Evolutionary conservation across 1,139 yeast species (phyloP).

Genomic region (Yamadazyma blattariae): DNA sequence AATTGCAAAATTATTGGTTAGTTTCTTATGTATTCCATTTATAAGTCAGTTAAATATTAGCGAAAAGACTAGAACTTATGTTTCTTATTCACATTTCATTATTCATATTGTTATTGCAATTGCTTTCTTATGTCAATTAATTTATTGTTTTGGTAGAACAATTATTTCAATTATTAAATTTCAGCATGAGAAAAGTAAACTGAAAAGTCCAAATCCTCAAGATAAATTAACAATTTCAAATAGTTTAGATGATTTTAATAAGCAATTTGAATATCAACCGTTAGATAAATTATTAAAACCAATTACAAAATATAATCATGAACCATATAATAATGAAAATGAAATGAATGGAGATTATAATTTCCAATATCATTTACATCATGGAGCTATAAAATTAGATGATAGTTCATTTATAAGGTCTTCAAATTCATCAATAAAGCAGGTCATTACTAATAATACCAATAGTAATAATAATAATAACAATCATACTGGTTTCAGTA

Average conservation of each 20-base stretch:
- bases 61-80: slow-evolving; percentile 35
- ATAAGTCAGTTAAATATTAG: slow-evolving; percentile 27
- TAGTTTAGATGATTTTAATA: slow-evolving; percentile 23
- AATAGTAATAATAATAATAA: not conserved
- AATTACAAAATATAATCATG: slow-evolving; percentile 3
- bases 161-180: slow-evolving; percentile 21
- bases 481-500: not conserved
- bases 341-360: not conserved
- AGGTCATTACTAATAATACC: not conserved
- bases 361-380: not conserved
- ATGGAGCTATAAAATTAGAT: not conserved
- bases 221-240: slow-evolving; percentile 8
- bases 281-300: slow-evolving; percentile 12
- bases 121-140: slow-evolving; percentile 32
- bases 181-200: slow-evolving; percentile 3
- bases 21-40: slow-evolving; percentile 43
- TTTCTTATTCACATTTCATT: slow-evolving; percentile 39
- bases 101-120: slow-evolving; percentile 38
- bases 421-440: not conserved
- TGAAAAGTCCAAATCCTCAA: not conserved
- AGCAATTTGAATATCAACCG: slow-evolving; percentile 35
- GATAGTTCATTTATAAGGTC: not conserved
- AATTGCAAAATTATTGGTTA: slow-evolving; percentile 33
- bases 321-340: not conserved
- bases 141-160: slow-evolving; percentile 29